Conservation (phyloP, 73 alveolate genomes). For the Tetrahymena elliotti region DNA sequence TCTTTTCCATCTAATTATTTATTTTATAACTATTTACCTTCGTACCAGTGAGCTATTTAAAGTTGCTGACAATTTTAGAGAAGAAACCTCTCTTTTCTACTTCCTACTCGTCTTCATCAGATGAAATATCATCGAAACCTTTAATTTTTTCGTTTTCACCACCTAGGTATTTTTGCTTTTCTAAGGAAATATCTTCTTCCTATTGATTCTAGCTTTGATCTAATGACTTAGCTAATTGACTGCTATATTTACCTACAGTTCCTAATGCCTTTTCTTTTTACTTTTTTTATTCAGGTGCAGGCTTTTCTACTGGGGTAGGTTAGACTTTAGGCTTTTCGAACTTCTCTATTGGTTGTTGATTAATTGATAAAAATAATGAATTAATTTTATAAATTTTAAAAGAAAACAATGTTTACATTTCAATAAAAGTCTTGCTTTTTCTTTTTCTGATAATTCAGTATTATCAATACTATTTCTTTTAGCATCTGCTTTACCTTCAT, state of each 20-base stretch:
- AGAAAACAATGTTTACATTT: background rate
- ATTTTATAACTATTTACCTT: slow-evolving; percentile 25
- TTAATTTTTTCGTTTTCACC: slow-evolving; percentile 41
- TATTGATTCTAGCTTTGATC: background rate
- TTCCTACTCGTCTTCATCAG: slow-evolving; percentile 9
- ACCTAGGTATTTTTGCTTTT: slow-evolving; percentile 13
- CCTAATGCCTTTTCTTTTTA: background rate
- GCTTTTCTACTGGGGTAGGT: background rate
- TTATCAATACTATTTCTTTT: background rate
- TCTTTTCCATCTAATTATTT: background rate
- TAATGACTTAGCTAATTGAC: background rate
- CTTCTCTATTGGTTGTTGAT: background rate
- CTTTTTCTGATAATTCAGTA: background rate
- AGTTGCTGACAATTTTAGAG: slow-evolving; percentile 43
- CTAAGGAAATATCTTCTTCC: slow-evolving; percentile 21
- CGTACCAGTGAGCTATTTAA: slow-evolving; percentile 57
- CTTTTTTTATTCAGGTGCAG: background rate
- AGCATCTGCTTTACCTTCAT: background rate
- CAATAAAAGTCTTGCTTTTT: background rate
- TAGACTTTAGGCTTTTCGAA: background rate
- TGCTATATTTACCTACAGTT: background rate
- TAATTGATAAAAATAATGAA: background rate
- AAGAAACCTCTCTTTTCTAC: slow-evolving; percentile 46
- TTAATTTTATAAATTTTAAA: background rate
- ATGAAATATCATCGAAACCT: slow-evolving; percentile 45